Evolutionary conservation across 78 protist species (phyloP), one percentile per base, ranked within the genome.

Genomic region (Dictyostelium firmibasis): DNA sequence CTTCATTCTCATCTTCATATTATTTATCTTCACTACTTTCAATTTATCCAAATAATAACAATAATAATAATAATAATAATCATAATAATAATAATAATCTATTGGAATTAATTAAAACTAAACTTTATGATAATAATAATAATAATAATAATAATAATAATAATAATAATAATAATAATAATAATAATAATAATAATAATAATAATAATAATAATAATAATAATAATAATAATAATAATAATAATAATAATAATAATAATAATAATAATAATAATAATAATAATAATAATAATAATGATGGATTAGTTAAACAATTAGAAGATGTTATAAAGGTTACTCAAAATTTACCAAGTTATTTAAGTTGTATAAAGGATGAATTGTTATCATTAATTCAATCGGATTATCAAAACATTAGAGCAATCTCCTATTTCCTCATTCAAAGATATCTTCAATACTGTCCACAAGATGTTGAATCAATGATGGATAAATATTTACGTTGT

Each of bases 371-470:
- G 57, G n/a, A 81, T 69, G 79, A 89, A 38, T 18, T 89, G 57
- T 47, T 84, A 25, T 6, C 27, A 67, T 69, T 84, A 14, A 67
- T 89, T 20, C 62, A 64, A 31, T 81, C 78, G 0, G 83, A 89
- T 47, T 43, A 75, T 44, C 64, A 44, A 23, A 35, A 75, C 0
- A 81, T 81, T 8, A 33, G 87, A 89, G 47, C 86, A 1, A 81
- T 89, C 13, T 18, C 74, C 4, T 87, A 87, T 38, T 78, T 72
- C 50, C 81, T 87, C 0, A 35, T 87, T 16, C 85, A 77, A 33
- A n/a, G 93, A 38, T 69, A 87, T 31, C 64, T 87, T 14, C 72
- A 87, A 23, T 35, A 87, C 29, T 87, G 78, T 10, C 93, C 93
- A 18, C 81, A 78, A 64, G 85, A 78, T 8, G 31, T 31, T 9